These are phyloP conservation scores for Lathyrus sativus DNA, from an alignment of 306 rosid species.

Conservation along the genomic window DNA sequence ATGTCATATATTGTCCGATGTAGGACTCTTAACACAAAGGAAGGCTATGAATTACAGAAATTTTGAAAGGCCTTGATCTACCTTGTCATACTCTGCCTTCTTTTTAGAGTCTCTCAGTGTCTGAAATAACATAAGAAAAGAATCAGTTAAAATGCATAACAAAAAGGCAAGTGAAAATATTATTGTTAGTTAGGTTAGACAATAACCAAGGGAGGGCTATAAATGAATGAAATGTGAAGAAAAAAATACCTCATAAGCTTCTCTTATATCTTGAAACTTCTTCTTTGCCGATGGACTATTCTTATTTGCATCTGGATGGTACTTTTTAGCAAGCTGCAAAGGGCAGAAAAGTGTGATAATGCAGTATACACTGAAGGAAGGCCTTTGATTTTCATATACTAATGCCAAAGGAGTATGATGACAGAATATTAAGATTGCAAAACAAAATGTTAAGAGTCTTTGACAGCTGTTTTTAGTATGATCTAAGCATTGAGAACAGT, in stretches of 20 bases:
- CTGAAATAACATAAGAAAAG: constrained; percentile 52
- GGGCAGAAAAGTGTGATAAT: constrained; percentile 37
- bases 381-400: constrained; percentile 30
- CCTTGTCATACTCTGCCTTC: constrained; percentile 73
- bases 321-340: constrained; percentile 88
- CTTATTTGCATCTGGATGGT: constrained; percentile 93
- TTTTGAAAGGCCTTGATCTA: constrained; percentile 37
- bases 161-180: constrained; percentile 25
- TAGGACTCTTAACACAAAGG: too few species aligned
- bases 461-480: constrained; percentile 18
- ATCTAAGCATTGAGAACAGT: constrained; percentile 7
- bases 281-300: constrained; percentile 79
- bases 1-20: too few species aligned
- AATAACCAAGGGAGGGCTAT: constrained; percentile 19
- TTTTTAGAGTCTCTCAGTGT: constrained; percentile 77
- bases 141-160: constrained; percentile 21
- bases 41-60: constrained; percentile 33
- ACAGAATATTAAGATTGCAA: constrained; percentile 22
- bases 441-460: constrained; percentile 9
- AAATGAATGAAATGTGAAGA: constrained; percentile 8
- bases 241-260: constrained; percentile 84
- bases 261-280: constrained; percentile 93
- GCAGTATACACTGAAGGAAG: constrained; percentile 23
- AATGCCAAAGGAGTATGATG: constrained; percentile 18
- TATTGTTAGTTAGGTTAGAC: constrained; percentile 34